phyloP scores from a whole-genome alignment of 176 grass and related monocot species.

The Puccinellia tenuiflora region DNA sequence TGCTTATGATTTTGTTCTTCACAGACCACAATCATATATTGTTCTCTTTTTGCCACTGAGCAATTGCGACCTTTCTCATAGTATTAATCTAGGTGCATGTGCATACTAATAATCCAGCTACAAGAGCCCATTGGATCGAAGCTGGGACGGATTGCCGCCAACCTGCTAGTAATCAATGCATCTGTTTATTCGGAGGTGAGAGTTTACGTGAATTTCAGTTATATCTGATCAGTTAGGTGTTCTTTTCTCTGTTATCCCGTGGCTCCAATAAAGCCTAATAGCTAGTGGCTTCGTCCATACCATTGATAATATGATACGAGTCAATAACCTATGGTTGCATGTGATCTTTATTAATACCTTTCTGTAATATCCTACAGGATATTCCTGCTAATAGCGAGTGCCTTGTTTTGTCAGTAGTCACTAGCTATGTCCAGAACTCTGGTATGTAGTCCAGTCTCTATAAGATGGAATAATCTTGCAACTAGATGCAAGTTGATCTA shows the following conservation, averaged over 20 bases:
- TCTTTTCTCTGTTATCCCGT: neutral
- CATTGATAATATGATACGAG: neutral
- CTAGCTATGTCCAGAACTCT: conserved; percentile 3
- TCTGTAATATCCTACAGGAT: conserved; percentile 23
- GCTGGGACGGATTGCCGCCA: neutral
- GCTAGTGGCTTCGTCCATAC: conserved; percentile 8
- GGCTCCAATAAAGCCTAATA: conserved; percentile 15
- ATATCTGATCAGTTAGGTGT: conserved; percentile 18
- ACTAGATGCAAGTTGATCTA: conserved; percentile 26
- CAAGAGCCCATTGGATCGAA: conserved; percentile 25
- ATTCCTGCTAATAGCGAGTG: conserved; percentile 20
- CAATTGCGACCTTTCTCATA: neutral
- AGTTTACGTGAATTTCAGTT: conserved; percentile 14
- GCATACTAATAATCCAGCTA: neutral
- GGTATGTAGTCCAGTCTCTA: conserved; percentile 11
- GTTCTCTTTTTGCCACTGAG: neutral
- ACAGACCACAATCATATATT: neutral
- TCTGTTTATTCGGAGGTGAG: conserved; percentile 14
- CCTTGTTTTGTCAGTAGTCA: conserved; percentile 1
- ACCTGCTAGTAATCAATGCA: conserved; percentile 26
- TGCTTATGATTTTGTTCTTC: neutral
- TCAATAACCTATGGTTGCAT: conserved; percentile 23
- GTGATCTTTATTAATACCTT: conserved; percentile 16
- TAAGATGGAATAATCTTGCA: conserved; percentile 1
- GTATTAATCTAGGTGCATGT: conserved; percentile 15